Evolutionary conservation across 2,329 filamentous ascomycete genomes (phyloP), one percentile per base, ranked within the genome.

Genomic region (Helotiales sp.): DNA sequence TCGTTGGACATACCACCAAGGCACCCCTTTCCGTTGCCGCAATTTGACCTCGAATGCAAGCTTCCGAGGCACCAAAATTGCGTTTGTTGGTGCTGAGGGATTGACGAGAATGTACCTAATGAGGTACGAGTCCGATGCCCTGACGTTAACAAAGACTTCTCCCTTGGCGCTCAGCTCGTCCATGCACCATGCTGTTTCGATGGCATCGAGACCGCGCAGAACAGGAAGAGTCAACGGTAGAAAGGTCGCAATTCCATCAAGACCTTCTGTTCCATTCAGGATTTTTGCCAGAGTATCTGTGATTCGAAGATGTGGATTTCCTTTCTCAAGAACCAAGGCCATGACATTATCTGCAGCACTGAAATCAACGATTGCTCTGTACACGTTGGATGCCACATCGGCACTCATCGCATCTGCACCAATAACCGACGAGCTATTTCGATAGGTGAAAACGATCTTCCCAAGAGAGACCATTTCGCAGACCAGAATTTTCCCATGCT

Each of bases 401-500:
- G 68, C 52, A n/a, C 68, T 65, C 67, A 71, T 68, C 26, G 69
- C 52, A 50, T 73, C 68, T 37, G 50, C 61, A 11, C 66, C 57
- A 22, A 73, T 68, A 0, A 61, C 67, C 32, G 72, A 67, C n/a
- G 70, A 63, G 63, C 67, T 22, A 59, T 65, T 72, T 61, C 82
- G 82, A 76, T 96, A 96, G n/a, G 83, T 86, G 76, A 96, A 93
- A 2, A 85, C 80, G 6, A 96, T 84, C 69, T 86, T 82, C 71
- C 82, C 82, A 64, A 95, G 81, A 17, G 86, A 87, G 64, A 90
- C 83, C 47, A 84, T 81, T 71, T 89, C 84, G 75, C 86, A 85
- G 50, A 81, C 80, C 40, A 91, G 84, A 61, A 84, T 82, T 17
- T 82, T 82, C 55, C 82, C 81, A 71, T 86, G 82, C 69, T 82